These are phyloP conservation scores for Yamadazyma tumulicola DNA, from an alignment of 805 yeast species.

Conservation along the genomic window DNA sequence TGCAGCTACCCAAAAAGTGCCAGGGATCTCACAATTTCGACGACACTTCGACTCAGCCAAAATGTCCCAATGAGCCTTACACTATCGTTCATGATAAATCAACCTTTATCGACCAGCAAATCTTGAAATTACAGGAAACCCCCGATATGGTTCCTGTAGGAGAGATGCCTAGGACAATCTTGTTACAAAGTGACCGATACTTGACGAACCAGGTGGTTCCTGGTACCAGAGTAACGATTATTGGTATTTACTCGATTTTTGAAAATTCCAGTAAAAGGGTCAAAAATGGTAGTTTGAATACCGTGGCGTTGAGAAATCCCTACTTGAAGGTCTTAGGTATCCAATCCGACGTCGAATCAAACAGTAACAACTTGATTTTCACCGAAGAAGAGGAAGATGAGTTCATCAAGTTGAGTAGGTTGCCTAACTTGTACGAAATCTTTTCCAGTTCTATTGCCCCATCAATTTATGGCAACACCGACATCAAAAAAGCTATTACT, in stretches of 20 bases:
- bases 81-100: conserved; percentile 92
- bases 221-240: conserved; percentile 87
- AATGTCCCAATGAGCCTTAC: conserved; percentile 91
- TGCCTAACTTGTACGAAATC: conserved; percentile 81
- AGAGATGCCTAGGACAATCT: conserved; percentile 93
- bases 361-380: conserved; percentile 58
- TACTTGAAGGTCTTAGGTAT: conserved; percentile 85
- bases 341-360: conserved; percentile 73
- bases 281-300: conserved; percentile 32
- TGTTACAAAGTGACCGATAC: conserved; percentile 84
- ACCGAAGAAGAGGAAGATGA: conserved; percentile 94
- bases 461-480: conserved; percentile 89
- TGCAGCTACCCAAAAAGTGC: conserved; percentile 66
- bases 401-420: conserved; percentile 73
- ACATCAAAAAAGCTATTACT: conserved; percentile 89
- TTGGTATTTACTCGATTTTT: conserved; percentile 90
- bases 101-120: conserved; percentile 91
- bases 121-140: conserved; percentile 89
- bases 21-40: conserved; percentile 42
- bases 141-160: conserved; percentile 99
- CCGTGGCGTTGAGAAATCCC: conserved; percentile 93
- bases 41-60: conserved; percentile 49
- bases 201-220: conserved; percentile 90
- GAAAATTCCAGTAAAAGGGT: conserved; percentile 60
- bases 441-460: conserved; percentile 92